Base-by-base conservation (phyloP, 2,329 filamentous ascomycete species). In the Pseudogymnoascus sp. region DNA sequence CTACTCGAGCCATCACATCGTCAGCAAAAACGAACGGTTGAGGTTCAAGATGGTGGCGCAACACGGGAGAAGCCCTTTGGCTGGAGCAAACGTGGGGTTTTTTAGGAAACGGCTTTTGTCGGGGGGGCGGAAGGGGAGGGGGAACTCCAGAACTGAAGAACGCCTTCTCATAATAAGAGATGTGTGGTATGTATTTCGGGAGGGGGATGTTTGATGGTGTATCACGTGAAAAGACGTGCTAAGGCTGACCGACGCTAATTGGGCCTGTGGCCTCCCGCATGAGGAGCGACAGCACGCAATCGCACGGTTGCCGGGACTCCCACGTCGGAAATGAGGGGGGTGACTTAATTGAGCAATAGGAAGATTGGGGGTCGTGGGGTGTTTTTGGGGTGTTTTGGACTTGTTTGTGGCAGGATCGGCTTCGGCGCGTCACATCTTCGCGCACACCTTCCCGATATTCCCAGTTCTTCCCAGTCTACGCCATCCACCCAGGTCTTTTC, bases 11-110 rank as follows among this genome's bases (percentile, higher is more conserved):
- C 68, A 70, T 71, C 51, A 66, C 64, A 65, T 67, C 61, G 65
- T 74, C 66, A 74, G 71, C 69, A 71, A 70, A 62, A 60, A 66
- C 69, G 63, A 63, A 69, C 37, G 37, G 37, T 41, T 41, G 37
- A 41, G 37, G 37, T 41, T 41, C 37, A 41, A 3, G 21, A 54
- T 54, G 48, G 48, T 31, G 28, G 48, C 48, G 48, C 21, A 25
- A 54, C 48, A 21, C 48, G 28, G 48, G 28, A 31, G 48, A 25
- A 54, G 48, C 28, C 48, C 48, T 25, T 31, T 25, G 13, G 48
- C 48, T 54, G 21, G 48, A 14, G 28, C 31, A 54, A 14, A 54
- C 21, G 48, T 54, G 21, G 48, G 28, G 21, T 16, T 41, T 41
- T 7, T 16, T 16, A 14, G 36, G 37, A 37, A 41, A 41, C 37